Base-by-base conservation (phyloP, 306 rosid species). In the Gastrolobium bilobum region DNA sequence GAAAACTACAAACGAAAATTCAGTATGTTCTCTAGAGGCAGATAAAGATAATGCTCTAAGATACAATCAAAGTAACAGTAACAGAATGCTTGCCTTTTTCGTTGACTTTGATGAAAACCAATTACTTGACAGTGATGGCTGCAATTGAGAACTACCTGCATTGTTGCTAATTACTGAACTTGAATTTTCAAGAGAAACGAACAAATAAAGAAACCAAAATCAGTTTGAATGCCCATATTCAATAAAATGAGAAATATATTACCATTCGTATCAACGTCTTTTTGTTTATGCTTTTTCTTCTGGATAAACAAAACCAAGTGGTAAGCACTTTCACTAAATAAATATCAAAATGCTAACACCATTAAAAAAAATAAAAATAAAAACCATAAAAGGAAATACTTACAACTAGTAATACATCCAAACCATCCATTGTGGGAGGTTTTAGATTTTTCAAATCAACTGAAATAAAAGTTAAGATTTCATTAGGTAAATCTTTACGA, bases 21-120 rank as follows among this genome's bases (percentile, higher is more conserved):
- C 68, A 10, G 67, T 26, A 42, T 75, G 59, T 33, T 33, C 75
- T 76, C 46, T 51, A 82, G 82, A 30, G 64, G 52, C 75, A 68
- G 57, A 48, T 15, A 38, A 83, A 39, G 29, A 65, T 54, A 26
- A 63, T 43, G 46, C 34, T 48, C 48, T 31, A n/a, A 64, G n/a
- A 58, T 30, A 39, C 10, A 54, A 73, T 10, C 60, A 34, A 46
- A 34, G 46, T 6, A 34, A 44, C 10, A 37, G 44, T 63, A 64
- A 74, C 70, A 76, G 54, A 31, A 64, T 44, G 43, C 75, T 38
- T 71, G 88, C 96, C 84, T 87, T 90, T 85, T 89, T 91, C 0
- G 89, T 74, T 77, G 96, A 88, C 84, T 94, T 91, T 15, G 98
- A 78, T 61, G 96, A 89, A 84, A 91, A 94, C 98, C 96, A 94